Conservation (phyloP, 768 basidiomycete species). For the Suillus clintonianus region DNA sequence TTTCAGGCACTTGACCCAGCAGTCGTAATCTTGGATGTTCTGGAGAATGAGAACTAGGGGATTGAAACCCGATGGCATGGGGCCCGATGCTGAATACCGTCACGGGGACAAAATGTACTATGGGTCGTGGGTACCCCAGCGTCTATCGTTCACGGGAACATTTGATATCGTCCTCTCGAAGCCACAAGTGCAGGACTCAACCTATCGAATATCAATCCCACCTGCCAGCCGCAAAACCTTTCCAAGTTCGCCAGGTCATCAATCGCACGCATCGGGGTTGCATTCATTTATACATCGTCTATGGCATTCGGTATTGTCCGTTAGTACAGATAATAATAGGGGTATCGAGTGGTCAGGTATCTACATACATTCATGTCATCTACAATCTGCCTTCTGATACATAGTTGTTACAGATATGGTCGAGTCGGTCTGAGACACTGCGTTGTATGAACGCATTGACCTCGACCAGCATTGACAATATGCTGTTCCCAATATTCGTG, state of each 20-base stretch:
- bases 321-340: not conserved
- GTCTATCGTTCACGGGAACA: not conserved
- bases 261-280: too few relatives aligned
- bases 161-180: too few relatives aligned
- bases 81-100: not conserved
- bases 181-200: too few relatives aligned
- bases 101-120: not conserved
- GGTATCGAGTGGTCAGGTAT: not conserved
- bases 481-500: not conserved
- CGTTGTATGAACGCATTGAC: not conserved
- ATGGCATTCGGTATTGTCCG: not conserved
- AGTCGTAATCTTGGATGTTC: not conserved
- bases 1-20: not conserved
- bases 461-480: not conserved
- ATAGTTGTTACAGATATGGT: not conserved
- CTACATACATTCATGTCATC: not conserved
- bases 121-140: not conserved
- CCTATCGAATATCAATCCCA: too few relatives aligned
- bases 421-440: not conserved
- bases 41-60: not conserved
- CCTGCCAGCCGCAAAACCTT: too few relatives aligned
- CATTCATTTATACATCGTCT: too few relatives aligned
- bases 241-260: too few relatives aligned
- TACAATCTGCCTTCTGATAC: not conserved
- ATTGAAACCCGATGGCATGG: not conserved